Evolutionary conservation across 345 rosid species (phyloP).

Genomic region (Erodium maritimum): DNA sequence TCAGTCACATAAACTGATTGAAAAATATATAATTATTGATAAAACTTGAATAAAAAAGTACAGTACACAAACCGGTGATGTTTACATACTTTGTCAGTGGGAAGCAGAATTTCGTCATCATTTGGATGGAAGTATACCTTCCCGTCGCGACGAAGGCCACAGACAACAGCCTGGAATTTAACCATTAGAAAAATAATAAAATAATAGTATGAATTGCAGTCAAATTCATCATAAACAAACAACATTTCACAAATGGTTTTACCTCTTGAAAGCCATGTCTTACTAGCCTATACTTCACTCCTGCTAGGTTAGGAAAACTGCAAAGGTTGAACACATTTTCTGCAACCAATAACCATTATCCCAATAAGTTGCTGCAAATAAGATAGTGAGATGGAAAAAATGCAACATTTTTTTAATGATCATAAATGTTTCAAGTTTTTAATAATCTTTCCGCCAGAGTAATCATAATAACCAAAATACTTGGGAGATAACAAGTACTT

Average conservation of each 20-base stretch:
- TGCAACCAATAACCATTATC: conserved; percentile 33
- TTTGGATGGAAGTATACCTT: conserved; percentile 72
- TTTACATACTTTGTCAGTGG: conserved; percentile 55
- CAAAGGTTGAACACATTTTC: conserved; percentile 86
- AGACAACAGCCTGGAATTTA: conserved; percentile 69
- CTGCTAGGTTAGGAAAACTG: conserved; percentile 64
- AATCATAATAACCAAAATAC: conserved; percentile 3
- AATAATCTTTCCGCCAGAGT: too few species aligned
- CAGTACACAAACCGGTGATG: conserved; percentile 3
- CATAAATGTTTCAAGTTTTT: too few species aligned
- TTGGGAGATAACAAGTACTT: conserved; percentile 38
- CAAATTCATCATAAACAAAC: background rate
- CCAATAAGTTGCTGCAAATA: too few species aligned
- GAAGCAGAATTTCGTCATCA: conserved; percentile 61
- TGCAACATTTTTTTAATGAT: too few species aligned
- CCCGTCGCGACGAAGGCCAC: conserved; percentile 72
- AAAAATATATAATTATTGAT: too few species aligned
- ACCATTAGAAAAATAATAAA: conserved; percentile 5
- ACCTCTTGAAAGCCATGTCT: conserved; percentile 76
- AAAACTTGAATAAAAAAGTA: too few species aligned
- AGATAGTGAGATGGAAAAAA: conserved; percentile 5
- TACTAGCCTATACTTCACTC: conserved; percentile 53
- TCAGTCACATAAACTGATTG: background rate
- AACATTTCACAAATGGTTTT: conserved; percentile 4
- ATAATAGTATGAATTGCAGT: conserved; percentile 3